These are phyloP conservation scores for Setaria italica DNA, from an alignment of 202 grass and related monocot species.

Conservation along the genomic window DNA sequence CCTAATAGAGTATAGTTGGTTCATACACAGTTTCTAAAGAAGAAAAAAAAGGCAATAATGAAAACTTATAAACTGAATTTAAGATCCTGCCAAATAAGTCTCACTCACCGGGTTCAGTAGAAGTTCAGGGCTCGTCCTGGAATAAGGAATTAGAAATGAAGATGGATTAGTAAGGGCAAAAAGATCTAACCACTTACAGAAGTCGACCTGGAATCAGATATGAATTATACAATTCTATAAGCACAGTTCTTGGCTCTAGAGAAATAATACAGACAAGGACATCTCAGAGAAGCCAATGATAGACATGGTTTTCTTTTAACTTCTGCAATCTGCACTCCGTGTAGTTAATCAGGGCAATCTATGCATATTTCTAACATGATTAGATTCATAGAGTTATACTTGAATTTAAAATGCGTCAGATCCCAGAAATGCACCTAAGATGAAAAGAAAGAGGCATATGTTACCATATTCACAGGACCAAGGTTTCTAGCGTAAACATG, in stretches of 20 bases:
- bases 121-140: conserved; percentile 88
- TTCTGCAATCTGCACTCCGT: conserved; percentile 4
- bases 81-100: conserved; percentile 7
- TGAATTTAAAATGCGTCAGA: not conserved
- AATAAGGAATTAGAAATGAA: conserved; percentile 49
- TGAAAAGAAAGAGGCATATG: not conserved
- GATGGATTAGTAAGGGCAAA: conserved; percentile 38
- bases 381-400: not conserved
- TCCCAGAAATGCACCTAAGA: not conserved
- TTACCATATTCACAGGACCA: not conserved
- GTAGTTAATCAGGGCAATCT: not conserved
- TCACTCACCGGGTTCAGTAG: conserved; percentile 78
- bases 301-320: not conserved
- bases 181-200: conserved; percentile 1
- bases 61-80: conserved; percentile 30
- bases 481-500: not conserved
- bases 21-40: not conserved
- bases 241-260: not conserved
- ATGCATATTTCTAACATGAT: not conserved
- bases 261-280: not conserved
- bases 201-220: not conserved
- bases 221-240: not conserved
- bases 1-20: not conserved
- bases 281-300: conserved; percentile 3
- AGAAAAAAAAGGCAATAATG: not conserved